Percentiles rank a stretch among this genome's conserved stretches.
Conservation (phyloP, 306 rosid genomes). For the Vachellia pachyceras region DNA sequence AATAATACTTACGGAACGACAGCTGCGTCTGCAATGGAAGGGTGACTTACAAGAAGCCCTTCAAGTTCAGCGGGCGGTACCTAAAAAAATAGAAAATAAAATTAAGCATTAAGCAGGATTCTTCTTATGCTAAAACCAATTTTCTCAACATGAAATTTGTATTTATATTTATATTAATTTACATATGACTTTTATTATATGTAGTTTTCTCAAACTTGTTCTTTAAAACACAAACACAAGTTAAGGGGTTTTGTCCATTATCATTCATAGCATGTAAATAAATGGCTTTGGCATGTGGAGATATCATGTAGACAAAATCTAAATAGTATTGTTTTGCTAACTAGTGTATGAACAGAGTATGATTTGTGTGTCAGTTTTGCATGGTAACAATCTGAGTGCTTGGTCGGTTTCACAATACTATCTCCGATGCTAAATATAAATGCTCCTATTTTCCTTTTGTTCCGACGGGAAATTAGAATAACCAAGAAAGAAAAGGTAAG, state of each 20-base stretch:
- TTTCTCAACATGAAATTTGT: not conserved
- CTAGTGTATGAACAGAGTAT: too few species aligned
- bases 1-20: constrained; percentile 82
- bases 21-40: constrained; percentile 86
- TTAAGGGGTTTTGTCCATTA: not conserved
- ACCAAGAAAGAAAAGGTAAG: too few species aligned
- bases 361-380: too few species aligned
- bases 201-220: not conserved
- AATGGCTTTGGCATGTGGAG: not conserved
- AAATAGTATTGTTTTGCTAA: too few species aligned
- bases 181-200: not conserved
- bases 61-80: constrained; percentile 97
- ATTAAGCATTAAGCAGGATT: not conserved
- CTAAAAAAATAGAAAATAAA: constrained; percentile 37
- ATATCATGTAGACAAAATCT: not conserved
- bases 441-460: too few species aligned
- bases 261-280: not conserved
- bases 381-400: too few species aligned
- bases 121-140: not conserved
- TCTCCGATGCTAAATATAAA: too few species aligned
- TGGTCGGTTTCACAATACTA: too few species aligned
- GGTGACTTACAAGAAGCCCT: constrained; percentile 77
- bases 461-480: too few species aligned
- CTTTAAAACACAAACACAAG: too few species aligned
- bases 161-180: not conserved